phyloP scores from a whole-genome alignment of 345 rosid species.

The Aquilaria malaccensis region DNA sequence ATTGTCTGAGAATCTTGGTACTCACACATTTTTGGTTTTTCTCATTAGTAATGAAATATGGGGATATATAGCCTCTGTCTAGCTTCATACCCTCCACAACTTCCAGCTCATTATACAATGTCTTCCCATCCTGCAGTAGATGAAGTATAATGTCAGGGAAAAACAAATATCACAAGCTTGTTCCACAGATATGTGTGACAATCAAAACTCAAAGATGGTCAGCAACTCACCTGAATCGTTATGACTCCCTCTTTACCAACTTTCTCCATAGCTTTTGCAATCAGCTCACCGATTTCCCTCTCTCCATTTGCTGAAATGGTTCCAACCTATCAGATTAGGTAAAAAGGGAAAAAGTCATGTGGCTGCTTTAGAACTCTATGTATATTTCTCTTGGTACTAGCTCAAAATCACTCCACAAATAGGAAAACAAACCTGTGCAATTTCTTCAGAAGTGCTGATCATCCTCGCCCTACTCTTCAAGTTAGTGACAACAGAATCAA shows the following conservation, averaged over 20 bases:
- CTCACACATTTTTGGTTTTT: constrained; percentile 97
- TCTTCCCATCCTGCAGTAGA: constrained; percentile 79
- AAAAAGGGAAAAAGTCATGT: too few species aligned
- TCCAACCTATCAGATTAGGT: constrained; percentile 50
- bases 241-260: constrained; percentile 99
- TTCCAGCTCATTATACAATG: constrained; percentile 83
- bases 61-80: constrained; percentile 96
- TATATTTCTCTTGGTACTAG: too few species aligned
- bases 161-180: constrained; percentile 1
- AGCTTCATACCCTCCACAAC: constrained; percentile 99
- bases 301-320: constrained; percentile 98
- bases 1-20: background rate
- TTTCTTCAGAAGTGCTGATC: constrained; percentile 75
- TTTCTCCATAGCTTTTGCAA: constrained; percentile 99
- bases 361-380: too few species aligned
- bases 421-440: constrained; percentile 39
- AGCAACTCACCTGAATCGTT: constrained; percentile 68
- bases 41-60: constrained; percentile 80
- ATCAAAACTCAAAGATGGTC: background rate
- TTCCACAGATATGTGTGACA: background rate
- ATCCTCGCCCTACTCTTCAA: constrained; percentile 62
- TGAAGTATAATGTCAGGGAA: background rate
- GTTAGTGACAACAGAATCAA: constrained; percentile 53
- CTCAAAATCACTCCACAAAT: too few species aligned
- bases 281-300: constrained; percentile 92